A percentile compares a stretch with the other conserved stretches of the same genome.
Conservation (phyloP, 306 rosid species). For the Cotoneaster glaucophyllus region DNA sequence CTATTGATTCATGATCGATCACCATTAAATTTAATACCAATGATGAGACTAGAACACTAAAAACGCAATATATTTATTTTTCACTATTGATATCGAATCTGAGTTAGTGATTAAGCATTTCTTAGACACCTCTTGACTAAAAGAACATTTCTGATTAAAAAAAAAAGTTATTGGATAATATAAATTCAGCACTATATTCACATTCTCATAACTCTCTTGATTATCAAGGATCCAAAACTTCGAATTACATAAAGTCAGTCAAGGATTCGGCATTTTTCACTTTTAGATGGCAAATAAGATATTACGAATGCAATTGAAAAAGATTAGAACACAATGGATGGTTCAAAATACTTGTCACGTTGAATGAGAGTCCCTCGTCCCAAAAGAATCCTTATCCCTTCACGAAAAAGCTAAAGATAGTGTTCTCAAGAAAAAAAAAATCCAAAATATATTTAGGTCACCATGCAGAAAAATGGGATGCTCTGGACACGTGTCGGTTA, state of each 20-base stretch:
- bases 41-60: too few relatives aligned
- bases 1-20: too few relatives aligned
- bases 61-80: too few relatives aligned
- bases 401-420: neutral
- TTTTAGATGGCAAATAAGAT: neutral
- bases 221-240: neutral
- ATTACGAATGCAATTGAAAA: neutral
- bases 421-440: neutral
- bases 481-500: slow-evolving; percentile 17
- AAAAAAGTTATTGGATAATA: too few relatives aligned
- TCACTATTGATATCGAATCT: too few relatives aligned
- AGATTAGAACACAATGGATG: slow-evolving; percentile 13
- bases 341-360: slow-evolving; percentile 13
- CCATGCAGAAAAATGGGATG: slow-evolving; percentile 10
- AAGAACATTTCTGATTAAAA: too few relatives aligned
- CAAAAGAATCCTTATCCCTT: slow-evolving; percentile 39
- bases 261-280: neutral
- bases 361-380: neutral
- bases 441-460: neutral
- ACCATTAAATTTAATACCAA: too few relatives aligned
- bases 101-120: too few relatives aligned
- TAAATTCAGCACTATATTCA: too few relatives aligned
- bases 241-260: neutral
- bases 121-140: too few relatives aligned
- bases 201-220: neutral